Base-by-base conservation (phyloP, 208 protist species). In the Crithidia acanthocephali region DNA sequence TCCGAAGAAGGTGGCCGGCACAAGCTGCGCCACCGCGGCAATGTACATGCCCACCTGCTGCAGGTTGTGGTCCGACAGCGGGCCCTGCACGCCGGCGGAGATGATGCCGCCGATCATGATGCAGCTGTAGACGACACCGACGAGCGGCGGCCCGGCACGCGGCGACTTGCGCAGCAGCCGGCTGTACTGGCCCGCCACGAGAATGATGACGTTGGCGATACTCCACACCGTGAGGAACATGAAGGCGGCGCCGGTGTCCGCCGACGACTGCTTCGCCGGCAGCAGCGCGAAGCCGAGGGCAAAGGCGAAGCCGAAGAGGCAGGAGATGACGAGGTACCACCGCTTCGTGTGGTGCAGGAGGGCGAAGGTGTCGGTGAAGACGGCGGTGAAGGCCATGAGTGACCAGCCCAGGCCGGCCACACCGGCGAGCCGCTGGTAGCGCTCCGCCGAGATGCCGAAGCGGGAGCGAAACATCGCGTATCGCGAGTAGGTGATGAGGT, bases 121-220 rank as follows among this genome's bases (percentile, higher is more conserved):
- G 45, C 55, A 74, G 66, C 68, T 64, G 83, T 84, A 91, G 18
- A 88, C 42, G 53, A 75, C 81, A 27, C 70, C 78, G 18, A 91
- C 80, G 11, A 91, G 63, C 27, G 76, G 47, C 4, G 83, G 74
- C 1, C 83, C 83, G 18, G 76, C 55, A 9, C 23, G 30, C 6
- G 83, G 86, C 23, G 70, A 45, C 40, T 59, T 72, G 55, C 78
- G 78, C 20, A 91, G 78, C 28, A 82, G 28, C 20, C 81, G 78
- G 72, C 71, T 85, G 80, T 88, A 88, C 57, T 82, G 70, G 9
- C 86, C 81, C 45, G 87, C 65, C 15, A 77, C 80, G n/a, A 91
- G 86, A n/a, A 88, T 86, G 62, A 87, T 84, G 16, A 91, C 58
- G 47, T 81, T 85, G 0, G 76, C 73, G 45, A 80, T 79, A 23